Percentiles rank a stretch among this genome's conserved stretches.
Conservation (phyloP, 176 grass and related monocot species). For the Musa itinerans region DNA sequence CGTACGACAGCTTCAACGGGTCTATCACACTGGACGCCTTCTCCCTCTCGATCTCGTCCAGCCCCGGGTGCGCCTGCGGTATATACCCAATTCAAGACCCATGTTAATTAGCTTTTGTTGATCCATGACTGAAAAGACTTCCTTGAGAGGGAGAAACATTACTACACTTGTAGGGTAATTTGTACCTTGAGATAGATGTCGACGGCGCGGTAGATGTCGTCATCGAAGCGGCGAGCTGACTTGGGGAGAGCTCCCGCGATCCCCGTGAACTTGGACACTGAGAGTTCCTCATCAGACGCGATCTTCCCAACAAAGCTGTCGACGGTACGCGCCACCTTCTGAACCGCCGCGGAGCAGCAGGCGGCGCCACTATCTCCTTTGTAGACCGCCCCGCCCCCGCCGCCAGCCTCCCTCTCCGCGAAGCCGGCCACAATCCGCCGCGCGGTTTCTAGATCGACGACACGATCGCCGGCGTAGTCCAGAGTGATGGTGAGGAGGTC, state of each 20-base stretch:
- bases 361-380: constrained; percentile 7
- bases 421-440: constrained; percentile 48
- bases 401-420: constrained; percentile 28
- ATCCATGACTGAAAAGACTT: too few relatives aligned
- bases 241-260: constrained; percentile 56
- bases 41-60: constrained; percentile 83
- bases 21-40: constrained; percentile 88
- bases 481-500: constrained; percentile 51
- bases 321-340: constrained; percentile 45
- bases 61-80: constrained; percentile 35
- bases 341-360: constrained; percentile 22
- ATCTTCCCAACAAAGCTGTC: constrained; percentile 68
- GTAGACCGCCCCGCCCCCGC: background rate
- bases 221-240: constrained; percentile 44
- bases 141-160: too few relatives aligned
- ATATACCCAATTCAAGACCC: too few relatives aligned
- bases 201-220: constrained; percentile 46
- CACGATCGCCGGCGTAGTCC: constrained; percentile 35
- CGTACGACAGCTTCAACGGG: constrained; percentile 53
- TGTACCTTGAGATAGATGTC: constrained; percentile 67
- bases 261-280: constrained; percentile 56
- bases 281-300: constrained; percentile 46
- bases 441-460: constrained; percentile 39
- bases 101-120: too few relatives aligned
- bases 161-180: too few relatives aligned